Evolutionary conservation across 2,329 filamentous ascomycete genomes (phyloP), one percentile per base, ranked within the genome.

Genomic region (Phialophora chinensis): DNA sequence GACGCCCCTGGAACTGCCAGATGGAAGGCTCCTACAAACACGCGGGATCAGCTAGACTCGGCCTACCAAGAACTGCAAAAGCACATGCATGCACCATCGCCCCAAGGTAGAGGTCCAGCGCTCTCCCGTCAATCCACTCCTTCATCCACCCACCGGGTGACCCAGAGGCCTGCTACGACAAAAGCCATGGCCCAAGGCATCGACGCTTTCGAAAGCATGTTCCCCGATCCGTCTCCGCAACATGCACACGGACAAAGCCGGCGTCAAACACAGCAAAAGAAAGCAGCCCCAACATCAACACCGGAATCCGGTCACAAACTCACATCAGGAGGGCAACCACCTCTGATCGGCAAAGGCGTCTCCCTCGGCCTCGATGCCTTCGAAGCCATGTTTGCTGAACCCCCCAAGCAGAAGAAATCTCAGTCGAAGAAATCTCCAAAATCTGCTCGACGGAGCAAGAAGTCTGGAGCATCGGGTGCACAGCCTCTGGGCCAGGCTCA

Each of bases 331-430:
- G 42, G 35, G 31, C 59, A 57, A 35, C 49, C 60, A 11, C 14
- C 50, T 12, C 17, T 66, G 11, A 25, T 14, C 5, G 66, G 65
- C 25, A 68, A 70, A 53, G 68, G 68, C 5, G 68, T 70, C 47
- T 23, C 57, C 12, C 66, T 42, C 8, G 68, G 68, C 27, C 31
- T 70, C 49, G 68, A 70, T 23, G 68, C 68, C 31, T 65, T 70
- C 38, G 66, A 70, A 35, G 56, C 65, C 12, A 67, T 69, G 65
- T 60, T 63, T 31, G 49, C 49, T 7, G 61, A 52, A 29, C 58
- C 33, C 1, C 55, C 54, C 33, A 54, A 49, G 25, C 58, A 27
- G 42, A 60, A 53, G n/a, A 47, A 49, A 23, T 23, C 44, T 12
- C n/a, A 20, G 42, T 35, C 56, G 23, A 31, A 42, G 27, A 55